Base-by-base conservation (phyloP, 2,329 filamentous ascomycete genomes). In the Knufia fluminis region DNA sequence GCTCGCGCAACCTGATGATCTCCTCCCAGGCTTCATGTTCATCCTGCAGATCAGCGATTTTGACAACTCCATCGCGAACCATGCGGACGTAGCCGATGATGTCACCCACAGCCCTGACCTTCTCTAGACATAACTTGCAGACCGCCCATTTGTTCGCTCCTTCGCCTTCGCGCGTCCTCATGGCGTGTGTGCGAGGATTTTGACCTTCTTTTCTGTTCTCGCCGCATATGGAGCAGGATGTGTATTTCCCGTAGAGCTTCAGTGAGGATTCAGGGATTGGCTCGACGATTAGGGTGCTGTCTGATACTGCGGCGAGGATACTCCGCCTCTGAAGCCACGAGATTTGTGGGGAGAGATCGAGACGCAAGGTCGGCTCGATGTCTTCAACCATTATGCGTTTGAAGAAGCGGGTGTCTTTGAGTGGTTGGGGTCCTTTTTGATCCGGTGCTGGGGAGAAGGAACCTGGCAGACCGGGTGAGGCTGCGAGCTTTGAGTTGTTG, bases 1-100 rank as follows among this genome's bases (percentile, higher is more conserved):
- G 83, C 65, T 98, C 92, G 45, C 92, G 77, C 42, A 97, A 68
- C 24, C 85, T 80, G 9, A 96, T 85, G 50, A 88, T 88, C 70
- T 98, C 92, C 63, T 97, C 91, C 92, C 92, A 98, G 0, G 89
- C 88, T 23, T 81, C 79, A 62, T 85, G 87, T 67, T 94, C 87
- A 28, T 89, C 86, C 44, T 92, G 87, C 33, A 85, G 79, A 50
- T 85, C 86, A 41, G 90, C 86, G 24, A 57, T 52, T 38, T 59
- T 58, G 82, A 92, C 92, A 61, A 95, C 85, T 2, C 92, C 92
- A 59, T 96, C 91, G 58, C 91, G 87, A 51, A 97, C 78, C 68
- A 97, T 87, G 40, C 91, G 79, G 49, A 98, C 67, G 62, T 97
- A 97, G 1, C 88, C 87, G 24, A 96, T 77, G 58, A 96, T 94